Percentiles rank a stretch among this genome's conserved stretches.
phyloP scores from a whole-genome alignment of 108 stramenopile species.

The Skeletonema costatum region DNA sequence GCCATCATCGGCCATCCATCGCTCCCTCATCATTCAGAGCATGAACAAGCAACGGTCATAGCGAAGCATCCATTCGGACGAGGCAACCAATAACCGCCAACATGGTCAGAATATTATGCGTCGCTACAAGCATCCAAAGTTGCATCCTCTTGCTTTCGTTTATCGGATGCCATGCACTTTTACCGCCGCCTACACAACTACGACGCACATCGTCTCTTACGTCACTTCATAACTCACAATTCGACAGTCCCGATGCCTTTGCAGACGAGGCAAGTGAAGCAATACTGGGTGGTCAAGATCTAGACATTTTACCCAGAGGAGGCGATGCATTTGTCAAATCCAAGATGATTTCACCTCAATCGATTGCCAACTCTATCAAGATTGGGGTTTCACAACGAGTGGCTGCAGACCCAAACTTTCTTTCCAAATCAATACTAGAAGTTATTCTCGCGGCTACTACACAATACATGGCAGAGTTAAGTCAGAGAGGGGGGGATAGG shows the following conservation, averaged over 20 bases:
- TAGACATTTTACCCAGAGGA: not conserved
- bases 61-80: too few species aligned
- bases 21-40: too few species aligned
- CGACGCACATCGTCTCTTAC: not conserved
- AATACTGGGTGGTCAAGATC: constrained; percentile 12
- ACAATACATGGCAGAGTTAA: constrained; percentile 74
- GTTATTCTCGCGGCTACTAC: constrained; percentile 67
- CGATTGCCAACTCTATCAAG: constrained; percentile 21
- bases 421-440: constrained; percentile 68
- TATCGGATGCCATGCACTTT: not conserved
- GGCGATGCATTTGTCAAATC: not conserved
- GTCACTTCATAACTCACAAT: not conserved
- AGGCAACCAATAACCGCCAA: not conserved
- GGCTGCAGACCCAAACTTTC: constrained; percentile 77
- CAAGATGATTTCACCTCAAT: not conserved
- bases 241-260: constrained; percentile 3
- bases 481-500: constrained; percentile 54
- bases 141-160: not conserved
- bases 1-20: too few species aligned
- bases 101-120: not conserved
- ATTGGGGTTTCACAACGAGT: constrained; percentile 55
- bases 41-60: too few species aligned
- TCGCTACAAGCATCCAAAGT: not conserved
- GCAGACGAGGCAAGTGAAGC: constrained; percentile 8
- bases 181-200: not conserved